A percentile compares a stretch with the other conserved stretches of the same genome.
Conservation (phyloP, 2,329 filamentous ascomycete genomes). For the Pseudonectria buxi region DNA sequence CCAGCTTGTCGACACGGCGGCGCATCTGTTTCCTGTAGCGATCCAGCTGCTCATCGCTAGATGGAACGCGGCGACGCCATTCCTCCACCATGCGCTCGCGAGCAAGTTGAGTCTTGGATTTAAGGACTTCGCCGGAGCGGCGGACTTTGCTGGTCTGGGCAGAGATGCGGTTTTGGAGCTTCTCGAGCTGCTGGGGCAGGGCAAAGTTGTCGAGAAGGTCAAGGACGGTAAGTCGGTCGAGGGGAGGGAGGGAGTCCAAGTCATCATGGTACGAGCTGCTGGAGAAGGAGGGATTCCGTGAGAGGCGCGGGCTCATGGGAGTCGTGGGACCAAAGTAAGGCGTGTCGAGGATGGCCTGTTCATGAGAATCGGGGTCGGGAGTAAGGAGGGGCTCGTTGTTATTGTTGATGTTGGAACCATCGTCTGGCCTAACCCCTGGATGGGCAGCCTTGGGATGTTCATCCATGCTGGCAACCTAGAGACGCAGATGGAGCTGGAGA, state of each 20-base stretch:
- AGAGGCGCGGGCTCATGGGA: constrained; percentile 51
- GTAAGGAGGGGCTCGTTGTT: constrained; percentile 35
- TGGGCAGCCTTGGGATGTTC: constrained; percentile 14
- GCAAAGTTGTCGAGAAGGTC: constrained; percentile 93
- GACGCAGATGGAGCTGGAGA: background rate
- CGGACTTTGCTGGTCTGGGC: constrained; percentile 80
- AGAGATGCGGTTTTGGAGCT: constrained; percentile 74
- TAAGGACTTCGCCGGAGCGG: constrained; percentile 73
- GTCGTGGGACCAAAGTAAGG: constrained; percentile 42
- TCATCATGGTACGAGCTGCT: constrained; percentile 83
- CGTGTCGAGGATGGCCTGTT: constrained; percentile 40
- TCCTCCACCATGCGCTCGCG: constrained; percentile 87
- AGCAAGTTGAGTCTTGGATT: constrained; percentile 68
- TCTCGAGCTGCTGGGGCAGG: constrained; percentile 83
- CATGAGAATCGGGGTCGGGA: constrained; percentile 35
- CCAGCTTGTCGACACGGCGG: constrained; percentile 78
- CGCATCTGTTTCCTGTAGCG: constrained; percentile 86
- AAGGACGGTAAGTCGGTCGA: constrained; percentile 85
- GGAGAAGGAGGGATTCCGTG: constrained; percentile 76
- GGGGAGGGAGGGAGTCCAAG: constrained; percentile 77
- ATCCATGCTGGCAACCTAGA: constrained; percentile 18
- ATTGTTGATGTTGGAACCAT: constrained; percentile 23
- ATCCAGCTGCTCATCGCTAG: constrained; percentile 86
- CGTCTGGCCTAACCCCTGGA: constrained; percentile 16
- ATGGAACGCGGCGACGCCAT: constrained; percentile 78